phyloP scores from a whole-genome alignment of 2,329 filamentous ascomycete species.

The Diplodia intermedia region DNA sequence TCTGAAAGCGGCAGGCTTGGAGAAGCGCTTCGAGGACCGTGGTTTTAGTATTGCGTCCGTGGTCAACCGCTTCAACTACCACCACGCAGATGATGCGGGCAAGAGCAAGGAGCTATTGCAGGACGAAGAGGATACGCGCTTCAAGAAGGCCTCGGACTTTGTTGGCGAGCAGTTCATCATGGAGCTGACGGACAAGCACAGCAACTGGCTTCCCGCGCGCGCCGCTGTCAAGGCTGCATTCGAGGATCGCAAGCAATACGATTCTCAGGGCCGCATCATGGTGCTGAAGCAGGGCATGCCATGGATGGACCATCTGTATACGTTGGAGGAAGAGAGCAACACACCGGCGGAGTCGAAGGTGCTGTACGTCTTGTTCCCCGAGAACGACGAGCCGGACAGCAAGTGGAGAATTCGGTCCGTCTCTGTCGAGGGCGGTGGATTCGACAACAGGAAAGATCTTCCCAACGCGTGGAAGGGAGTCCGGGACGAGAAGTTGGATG shows the following conservation, averaged over 20 bases:
- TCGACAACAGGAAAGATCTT: slow-evolving; percentile 88
- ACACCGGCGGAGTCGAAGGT: slow-evolving; percentile 63
- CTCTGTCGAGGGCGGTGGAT: slow-evolving; percentile 82
- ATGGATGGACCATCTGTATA: slow-evolving; percentile 97
- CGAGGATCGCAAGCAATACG: slow-evolving; percentile 68
- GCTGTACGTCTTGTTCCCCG: slow-evolving; percentile 89
- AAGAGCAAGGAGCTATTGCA: slow-evolving; percentile 59
- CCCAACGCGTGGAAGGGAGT: slow-evolving; percentile 92
- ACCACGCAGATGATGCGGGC: slow-evolving; percentile 51
- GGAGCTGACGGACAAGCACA: slow-evolving; percentile 76
- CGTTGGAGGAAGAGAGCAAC: slow-evolving; percentile 69
- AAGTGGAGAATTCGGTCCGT: slow-evolving; percentile 97
- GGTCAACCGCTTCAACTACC: slow-evolving; percentile 84
- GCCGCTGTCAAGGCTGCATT: slow-evolving; percentile 80
- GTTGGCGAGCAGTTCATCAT: slow-evolving; percentile 89
- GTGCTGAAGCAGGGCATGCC: slow-evolving; percentile 83
- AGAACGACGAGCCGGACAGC: slow-evolving; percentile 73
- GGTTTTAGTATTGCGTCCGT: slow-evolving; percentile 85
- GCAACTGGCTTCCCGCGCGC: slow-evolving; percentile 86
- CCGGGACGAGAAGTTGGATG: slow-evolving; percentile 82
- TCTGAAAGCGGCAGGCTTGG: slow-evolving; percentile 72
- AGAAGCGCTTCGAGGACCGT: slow-evolving; percentile 83
- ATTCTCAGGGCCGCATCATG: slow-evolving; percentile 78
- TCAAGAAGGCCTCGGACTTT: slow-evolving; percentile 76
- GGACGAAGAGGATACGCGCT: slow-evolving; percentile 79